phyloP scores from a whole-genome alignment of 148 eudicot species.

The Vaccinium corymbosum region DNA sequence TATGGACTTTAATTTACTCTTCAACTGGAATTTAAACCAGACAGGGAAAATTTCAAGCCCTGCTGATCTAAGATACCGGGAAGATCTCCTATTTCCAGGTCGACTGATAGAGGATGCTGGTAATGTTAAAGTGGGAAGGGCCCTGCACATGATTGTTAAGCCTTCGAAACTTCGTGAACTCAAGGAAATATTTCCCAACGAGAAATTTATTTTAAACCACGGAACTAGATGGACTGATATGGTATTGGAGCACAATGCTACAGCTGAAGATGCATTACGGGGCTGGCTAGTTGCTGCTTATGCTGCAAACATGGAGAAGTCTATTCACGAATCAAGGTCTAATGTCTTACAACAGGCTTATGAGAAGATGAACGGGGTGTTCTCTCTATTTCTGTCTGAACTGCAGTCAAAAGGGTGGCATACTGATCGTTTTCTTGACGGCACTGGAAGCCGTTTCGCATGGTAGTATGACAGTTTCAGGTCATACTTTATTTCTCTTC shows the following conservation, averaged over 20 bases:
- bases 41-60: conserved; percentile 78
- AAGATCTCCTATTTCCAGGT: conserved; percentile 85
- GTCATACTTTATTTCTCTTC: background rate
- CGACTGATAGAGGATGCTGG: conserved; percentile 85
- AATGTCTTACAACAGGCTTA: conserved; percentile 51
- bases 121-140: conserved; percentile 75
- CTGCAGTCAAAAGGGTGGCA: conserved; percentile 91
- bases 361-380: conserved; percentile 70
- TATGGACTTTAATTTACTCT: background rate
- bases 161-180: conserved; percentile 67
- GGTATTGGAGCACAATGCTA: conserved; percentile 78
- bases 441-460: conserved; percentile 76
- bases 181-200: conserved; percentile 70
- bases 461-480: conserved; percentile 25
- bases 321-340: conserved; percentile 21
- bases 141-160: conserved; percentile 52
- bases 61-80: conserved; percentile 84
- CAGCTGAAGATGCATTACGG: conserved; percentile 90
- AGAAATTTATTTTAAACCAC: conserved; percentile 65
- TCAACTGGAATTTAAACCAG: conserved; percentile 30
- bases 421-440: conserved; percentile 96
- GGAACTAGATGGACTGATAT: conserved; percentile 62
- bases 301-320: conserved; percentile 44
- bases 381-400: conserved; percentile 53
- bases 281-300: conserved; percentile 97